Base-by-base conservation (phyloP, 805 yeast genomes). In the Pichia kluyveri region DNA sequence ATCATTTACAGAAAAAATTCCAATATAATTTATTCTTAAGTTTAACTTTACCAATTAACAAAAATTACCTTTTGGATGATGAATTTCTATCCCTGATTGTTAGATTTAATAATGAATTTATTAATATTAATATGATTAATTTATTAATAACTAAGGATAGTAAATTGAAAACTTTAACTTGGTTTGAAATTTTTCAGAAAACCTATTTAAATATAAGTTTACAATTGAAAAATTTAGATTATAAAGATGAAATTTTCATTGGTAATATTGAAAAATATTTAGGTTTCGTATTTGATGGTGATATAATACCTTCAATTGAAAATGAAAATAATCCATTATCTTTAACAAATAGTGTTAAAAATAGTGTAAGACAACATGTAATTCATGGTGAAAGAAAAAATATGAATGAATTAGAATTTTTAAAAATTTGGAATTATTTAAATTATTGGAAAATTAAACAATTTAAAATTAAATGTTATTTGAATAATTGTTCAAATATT, bases 371-470 rank as follows among this genome's bases (percentile, higher is more conserved):
- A 27, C 45, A 47, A 19, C 40, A 34, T 19, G 38, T 47, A 3
- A 47, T 28, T 6, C 50, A 47, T 17, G 50, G 50, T 15, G 50
- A 43, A 38, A 41, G 28, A n/a, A 48, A 37, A 27, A 48, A 48
- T 36, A 44, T 48, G 45, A 15, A 23, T 18, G 49, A 49, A 30
- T 4, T 14, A 7, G 51, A 45, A 23, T 38, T 49, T 37, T 12
- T 45, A 5, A 17, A 42, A 34, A 45, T 49, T 30, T 49, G 51
- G 51, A 31, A 45, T 15, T 45, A 42, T 43, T 28, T 40, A 12
- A 49, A 45, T 28, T 6, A 14, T 7, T 6, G 15, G 1, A 23
- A 31, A 8, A 17, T 49, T 9, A 45, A 46, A 4, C 51, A 49
- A 27, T 10, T 49, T 6, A 48, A 49, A 32, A 5, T 45, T 6